Evolutionary conservation across 1,284 basidiomycete species (phyloP).

Genomic region (Phlebopus sp.): DNA sequence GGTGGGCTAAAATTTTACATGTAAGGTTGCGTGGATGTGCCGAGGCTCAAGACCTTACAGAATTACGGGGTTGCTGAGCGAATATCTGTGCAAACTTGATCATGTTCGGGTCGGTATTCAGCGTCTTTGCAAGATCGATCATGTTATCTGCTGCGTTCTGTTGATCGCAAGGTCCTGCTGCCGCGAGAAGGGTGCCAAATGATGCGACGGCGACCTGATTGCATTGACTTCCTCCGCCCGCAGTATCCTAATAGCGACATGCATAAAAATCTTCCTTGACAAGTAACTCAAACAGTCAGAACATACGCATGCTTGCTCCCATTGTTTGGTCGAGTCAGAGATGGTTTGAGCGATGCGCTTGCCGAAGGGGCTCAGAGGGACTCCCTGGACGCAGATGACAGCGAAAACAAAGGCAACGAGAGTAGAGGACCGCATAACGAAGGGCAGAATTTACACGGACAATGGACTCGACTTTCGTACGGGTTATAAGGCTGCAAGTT

Average conservation of each 20-base stretch:
- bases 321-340: constrained; percentile 36
- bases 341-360: constrained; percentile 45
- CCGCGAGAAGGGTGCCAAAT: constrained; percentile 54
- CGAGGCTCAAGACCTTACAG: constrained; percentile 12
- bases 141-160: constrained; percentile 60
- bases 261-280: background rate
- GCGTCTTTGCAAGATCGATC: constrained; percentile 57
- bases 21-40: background rate
- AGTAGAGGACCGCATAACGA: constrained; percentile 12
- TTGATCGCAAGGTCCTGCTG: constrained; percentile 56
- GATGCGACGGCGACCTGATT: constrained; percentile 51
- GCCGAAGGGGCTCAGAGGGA: constrained; percentile 29
- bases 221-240: constrained; percentile 53
- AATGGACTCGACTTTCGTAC: background rate
- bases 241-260: constrained; percentile 33
- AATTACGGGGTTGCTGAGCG: constrained; percentile 24
- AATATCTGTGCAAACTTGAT: constrained; percentile 53
- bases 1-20: constrained; percentile 36
- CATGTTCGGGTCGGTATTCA: constrained; percentile 54
- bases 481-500: constrained; percentile 3
- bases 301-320: constrained; percentile 34
- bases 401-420: constrained; percentile 14
- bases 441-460: background rate
- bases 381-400: constrained; percentile 12
- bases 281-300: background rate